Conservation (phyloP, 306 rosid genomes). For the Vigna hirtella region DNA sequence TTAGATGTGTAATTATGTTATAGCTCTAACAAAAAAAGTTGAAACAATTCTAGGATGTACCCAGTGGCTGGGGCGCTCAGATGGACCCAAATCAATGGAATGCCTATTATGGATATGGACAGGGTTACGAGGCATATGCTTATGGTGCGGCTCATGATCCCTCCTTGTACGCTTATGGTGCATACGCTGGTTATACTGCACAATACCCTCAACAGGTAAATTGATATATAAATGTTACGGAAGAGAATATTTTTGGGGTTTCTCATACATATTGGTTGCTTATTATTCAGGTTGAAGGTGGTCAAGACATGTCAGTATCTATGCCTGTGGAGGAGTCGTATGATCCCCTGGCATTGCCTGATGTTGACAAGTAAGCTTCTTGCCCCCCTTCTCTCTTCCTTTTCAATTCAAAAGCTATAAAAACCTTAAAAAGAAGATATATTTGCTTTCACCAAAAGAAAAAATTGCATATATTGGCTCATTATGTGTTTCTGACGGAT, state of each 20-base stretch:
- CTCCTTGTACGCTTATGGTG: conserved; percentile 74
- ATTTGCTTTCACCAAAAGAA: background rate
- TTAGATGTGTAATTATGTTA: background rate
- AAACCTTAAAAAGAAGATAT: background rate
- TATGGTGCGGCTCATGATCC: conserved; percentile 83
- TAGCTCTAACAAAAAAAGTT: conserved; percentile 10
- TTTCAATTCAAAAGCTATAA: conserved; percentile 11
- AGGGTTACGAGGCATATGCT: conserved; percentile 84
- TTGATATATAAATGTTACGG: background rate
- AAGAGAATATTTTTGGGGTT: background rate
- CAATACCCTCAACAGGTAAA: conserved; percentile 86
- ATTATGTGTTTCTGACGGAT: conserved; percentile 15
- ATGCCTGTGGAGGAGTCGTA: conserved; percentile 77
- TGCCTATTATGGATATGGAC: conserved; percentile 86
- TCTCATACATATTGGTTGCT: conserved; percentile 26
- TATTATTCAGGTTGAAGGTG: conserved; percentile 78
- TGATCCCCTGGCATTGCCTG: conserved; percentile 82
- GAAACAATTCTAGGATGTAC: conserved; percentile 59
- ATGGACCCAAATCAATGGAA: conserved; percentile 82
- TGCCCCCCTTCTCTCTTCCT: background rate
- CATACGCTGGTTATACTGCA: conserved; percentile 78
- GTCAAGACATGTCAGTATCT: conserved; percentile 71
- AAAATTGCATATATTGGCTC: background rate
- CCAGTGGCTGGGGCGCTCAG: conserved; percentile 80
- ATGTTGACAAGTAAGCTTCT: conserved; percentile 69